A percentile compares a stretch with the other conserved stretches of the same genome.
phyloP scores from a whole-genome alignment of 2,329 filamentous ascomycete species.

The Diaporthe ilicicola region DNA sequence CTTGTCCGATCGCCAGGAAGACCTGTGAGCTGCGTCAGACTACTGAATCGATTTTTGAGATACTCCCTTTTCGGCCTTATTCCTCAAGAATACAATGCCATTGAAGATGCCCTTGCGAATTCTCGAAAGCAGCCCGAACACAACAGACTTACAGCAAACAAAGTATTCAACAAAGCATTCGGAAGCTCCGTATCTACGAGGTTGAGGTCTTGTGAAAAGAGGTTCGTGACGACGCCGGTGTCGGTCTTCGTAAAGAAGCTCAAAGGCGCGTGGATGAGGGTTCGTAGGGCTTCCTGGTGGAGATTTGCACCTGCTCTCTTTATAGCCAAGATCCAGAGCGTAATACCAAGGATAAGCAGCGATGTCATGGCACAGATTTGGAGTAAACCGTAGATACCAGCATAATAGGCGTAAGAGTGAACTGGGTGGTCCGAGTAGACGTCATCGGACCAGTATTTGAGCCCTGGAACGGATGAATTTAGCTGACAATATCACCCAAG shows the following conservation, averaged over 20 bases:
- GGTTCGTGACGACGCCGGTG: constrained; percentile 50
- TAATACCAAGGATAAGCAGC: constrained; percentile 33
- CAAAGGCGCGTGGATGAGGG: constrained; percentile 49
- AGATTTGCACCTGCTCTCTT: constrained; percentile 43
- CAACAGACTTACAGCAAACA: constrained; percentile 24
- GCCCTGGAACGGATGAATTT: constrained; percentile 35
- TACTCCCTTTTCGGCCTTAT: too few relatives aligned
- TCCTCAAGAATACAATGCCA: background rate
- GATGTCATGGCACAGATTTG: constrained; percentile 33
- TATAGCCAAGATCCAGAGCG: constrained; percentile 39
- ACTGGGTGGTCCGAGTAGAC: background rate
- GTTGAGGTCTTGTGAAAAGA: constrained; percentile 56
- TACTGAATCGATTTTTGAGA: constrained; percentile 23
- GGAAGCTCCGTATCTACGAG: constrained; percentile 52
- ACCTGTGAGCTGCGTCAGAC: constrained; percentile 11
- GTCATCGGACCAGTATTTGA: constrained; percentile 42
- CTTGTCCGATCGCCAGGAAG: constrained; percentile 49
- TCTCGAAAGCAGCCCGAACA: accelerated
- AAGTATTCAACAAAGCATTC: constrained; percentile 42
- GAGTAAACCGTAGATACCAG: constrained; percentile 38
- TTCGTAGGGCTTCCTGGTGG: constrained; percentile 44
- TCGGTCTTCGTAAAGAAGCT: constrained; percentile 53
- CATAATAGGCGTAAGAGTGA: constrained; percentile 38
- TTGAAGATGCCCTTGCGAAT: too few relatives aligned
- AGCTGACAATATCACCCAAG: background rate